Evolutionary conservation across 257 asterid species (phyloP).

Genomic region (Forsythia viridissima): DNA sequence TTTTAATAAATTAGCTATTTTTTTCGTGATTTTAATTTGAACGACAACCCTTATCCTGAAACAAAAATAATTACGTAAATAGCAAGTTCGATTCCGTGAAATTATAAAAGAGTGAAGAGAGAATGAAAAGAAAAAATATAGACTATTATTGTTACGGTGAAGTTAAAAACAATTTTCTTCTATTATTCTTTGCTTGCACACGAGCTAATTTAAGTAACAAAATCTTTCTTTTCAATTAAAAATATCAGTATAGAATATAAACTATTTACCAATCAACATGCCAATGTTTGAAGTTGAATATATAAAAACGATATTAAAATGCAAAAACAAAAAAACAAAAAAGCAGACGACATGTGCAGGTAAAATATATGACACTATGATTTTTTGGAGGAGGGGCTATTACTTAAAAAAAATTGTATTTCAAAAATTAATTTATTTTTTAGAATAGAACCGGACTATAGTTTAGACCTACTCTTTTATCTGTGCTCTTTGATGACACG

Average conservation of each 20-base stretch:
- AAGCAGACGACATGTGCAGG: no score
- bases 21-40: no score
- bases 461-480: no score
- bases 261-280: conserved; percentile 3
- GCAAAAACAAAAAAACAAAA: not conserved
- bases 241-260: not conserved
- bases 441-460: no score
- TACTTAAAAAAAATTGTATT: no score
- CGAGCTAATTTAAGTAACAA: not conserved
- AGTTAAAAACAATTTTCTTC: not conserved
- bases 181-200: not conserved
- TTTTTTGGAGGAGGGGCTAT: no score
- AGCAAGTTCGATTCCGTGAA: not conserved
- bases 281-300: conserved; percentile 27
- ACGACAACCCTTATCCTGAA: no score
- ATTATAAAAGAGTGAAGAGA: not conserved
- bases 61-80: not conserved
- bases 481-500: not conserved
- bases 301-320: not conserved
- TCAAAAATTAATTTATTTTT: no score
- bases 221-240: not conserved
- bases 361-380: no score
- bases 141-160: no score
- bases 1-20: no score
- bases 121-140: not conserved